Conservation (phyloP, 345 rosid species). For the Salix exigua region DNA sequence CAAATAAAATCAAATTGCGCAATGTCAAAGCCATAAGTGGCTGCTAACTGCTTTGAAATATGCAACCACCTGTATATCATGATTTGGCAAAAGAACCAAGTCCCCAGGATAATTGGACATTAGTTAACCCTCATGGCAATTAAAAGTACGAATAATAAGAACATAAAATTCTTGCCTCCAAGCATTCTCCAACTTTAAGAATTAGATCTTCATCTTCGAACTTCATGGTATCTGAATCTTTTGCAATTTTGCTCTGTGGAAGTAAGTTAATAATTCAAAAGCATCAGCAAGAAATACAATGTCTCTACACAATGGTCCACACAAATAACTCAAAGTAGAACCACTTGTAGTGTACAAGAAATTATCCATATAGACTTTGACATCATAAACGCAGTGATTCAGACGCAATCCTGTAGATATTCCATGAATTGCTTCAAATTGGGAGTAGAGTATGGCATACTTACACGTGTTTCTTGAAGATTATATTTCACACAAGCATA, state of each 20-base stretch:
- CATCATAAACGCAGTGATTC: neutral
- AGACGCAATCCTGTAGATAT: constrained; percentile 1
- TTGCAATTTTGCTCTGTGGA: constrained; percentile 70
- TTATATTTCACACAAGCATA: constrained; percentile 77
- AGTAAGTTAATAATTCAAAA: constrained; percentile 18
- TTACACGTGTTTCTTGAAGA: constrained; percentile 93
- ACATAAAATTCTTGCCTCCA: constrained; percentile 60
- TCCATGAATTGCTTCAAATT: neutral
- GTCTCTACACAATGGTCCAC: neutral
- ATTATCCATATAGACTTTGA: neutral
- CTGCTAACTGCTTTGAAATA: neutral
- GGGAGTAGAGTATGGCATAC: constrained; percentile 23
- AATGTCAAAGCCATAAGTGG: neutral
- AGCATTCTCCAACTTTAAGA: constrained; percentile 88
- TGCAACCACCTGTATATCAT: neutral
- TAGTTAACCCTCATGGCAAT: neutral
- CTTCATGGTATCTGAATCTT: constrained; percentile 60
- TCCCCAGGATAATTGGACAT: neutral
- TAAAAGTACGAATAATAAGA: neutral
- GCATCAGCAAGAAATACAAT: constrained; percentile 8
- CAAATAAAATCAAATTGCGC: neutral
- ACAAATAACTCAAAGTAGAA: neutral
- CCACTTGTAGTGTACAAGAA: too few species aligned
- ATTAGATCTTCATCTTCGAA: constrained; percentile 76
- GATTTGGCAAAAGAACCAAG: neutral